Evolutionary conservation across 2,329 filamentous ascomycete species (phyloP).

Genomic region (Blastomyces silverae): DNA sequence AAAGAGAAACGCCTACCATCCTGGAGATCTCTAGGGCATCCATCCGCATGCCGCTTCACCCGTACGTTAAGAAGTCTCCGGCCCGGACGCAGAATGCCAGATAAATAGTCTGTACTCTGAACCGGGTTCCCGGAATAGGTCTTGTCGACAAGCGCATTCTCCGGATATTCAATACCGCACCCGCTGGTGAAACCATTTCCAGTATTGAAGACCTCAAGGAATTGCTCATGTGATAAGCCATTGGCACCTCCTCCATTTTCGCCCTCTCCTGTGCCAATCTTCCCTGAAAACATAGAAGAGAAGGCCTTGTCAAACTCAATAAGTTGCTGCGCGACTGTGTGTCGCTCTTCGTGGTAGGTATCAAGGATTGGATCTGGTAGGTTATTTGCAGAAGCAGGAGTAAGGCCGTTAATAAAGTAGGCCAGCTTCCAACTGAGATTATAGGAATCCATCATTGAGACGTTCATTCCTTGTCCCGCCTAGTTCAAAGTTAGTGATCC

Average conservation of each 20-base stretch:
- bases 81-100: slow-evolving; percentile 33
- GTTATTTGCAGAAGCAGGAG: slow-evolving; percentile 21
- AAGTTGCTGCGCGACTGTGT: slow-evolving; percentile 34
- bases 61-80: slow-evolving; percentile 32
- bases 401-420: slow-evolving; percentile 34
- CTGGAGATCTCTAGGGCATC: slow-evolving; percentile 32
- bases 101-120: slow-evolving; percentile 31
- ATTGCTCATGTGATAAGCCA: slow-evolving; percentile 31
- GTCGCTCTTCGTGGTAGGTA: slow-evolving; percentile 36
- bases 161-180: slow-evolving; percentile 36
- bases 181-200: slow-evolving; percentile 38
- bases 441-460: slow-evolving; percentile 22
- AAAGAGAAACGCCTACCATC: slow-evolving; percentile 25
- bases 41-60: slow-evolving; percentile 35
- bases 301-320: slow-evolving; percentile 38
- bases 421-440: slow-evolving; percentile 40
- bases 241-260: slow-evolving; percentile 21
- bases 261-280: slow-evolving; percentile 28
- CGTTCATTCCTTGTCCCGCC: slow-evolving; percentile 13
- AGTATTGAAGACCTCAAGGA: slow-evolving; percentile 34
- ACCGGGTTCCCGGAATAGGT: slow-evolving; percentile 24
- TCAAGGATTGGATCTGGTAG: slow-evolving; percentile 28
- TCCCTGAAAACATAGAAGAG: slow-evolving; percentile 38
- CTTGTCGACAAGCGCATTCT: slow-evolving; percentile 29
- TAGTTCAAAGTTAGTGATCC: neutral